Evolutionary conservation across 2,329 filamentous ascomycete genomes (phyloP).

Genomic region (Alternaria metachromatica): DNA sequence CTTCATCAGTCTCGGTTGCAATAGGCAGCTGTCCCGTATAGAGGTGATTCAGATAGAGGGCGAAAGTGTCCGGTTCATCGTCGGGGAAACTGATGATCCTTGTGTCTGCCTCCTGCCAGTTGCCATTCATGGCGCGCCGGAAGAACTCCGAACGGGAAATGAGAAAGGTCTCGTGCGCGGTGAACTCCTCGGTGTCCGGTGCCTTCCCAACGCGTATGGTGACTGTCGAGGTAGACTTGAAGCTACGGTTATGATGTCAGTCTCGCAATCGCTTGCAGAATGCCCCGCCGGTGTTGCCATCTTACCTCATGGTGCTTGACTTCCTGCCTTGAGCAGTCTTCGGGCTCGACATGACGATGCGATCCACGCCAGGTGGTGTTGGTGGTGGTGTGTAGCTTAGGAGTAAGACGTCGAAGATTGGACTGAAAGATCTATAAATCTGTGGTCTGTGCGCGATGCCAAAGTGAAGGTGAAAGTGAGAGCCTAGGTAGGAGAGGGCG

Average conservation of each 20-base stretch:
- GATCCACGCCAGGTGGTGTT: neutral
- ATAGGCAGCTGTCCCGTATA: constrained; percentile 10
- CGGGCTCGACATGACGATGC: neutral
- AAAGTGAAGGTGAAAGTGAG: neutral
- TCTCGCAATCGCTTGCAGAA: neutral
- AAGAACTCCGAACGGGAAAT: constrained; percentile 22
- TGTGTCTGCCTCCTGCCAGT: constrained; percentile 15
- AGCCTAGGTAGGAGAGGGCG: too few relatives aligned
- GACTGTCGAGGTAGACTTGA: neutral
- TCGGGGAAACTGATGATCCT: constrained; percentile 9
- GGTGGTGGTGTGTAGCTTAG: neutral
- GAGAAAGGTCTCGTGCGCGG: constrained; percentile 16
- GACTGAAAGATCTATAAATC: neutral
- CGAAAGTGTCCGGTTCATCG: constrained; percentile 14
- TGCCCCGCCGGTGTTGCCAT: neutral
- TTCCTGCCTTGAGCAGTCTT: neutral
- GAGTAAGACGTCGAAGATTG: neutral
- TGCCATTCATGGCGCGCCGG: constrained; percentile 17
- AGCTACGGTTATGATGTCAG: neutral
- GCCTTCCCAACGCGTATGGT: constrained; percentile 8
- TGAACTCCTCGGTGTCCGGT: neutral
- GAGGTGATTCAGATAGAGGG: constrained; percentile 13
- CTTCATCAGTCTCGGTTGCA: neutral
- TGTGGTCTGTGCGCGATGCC: neutral
- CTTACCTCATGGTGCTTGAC: neutral